Conservation (phyloP, 306 rosid species). For the Alnus glutinosa region DNA sequence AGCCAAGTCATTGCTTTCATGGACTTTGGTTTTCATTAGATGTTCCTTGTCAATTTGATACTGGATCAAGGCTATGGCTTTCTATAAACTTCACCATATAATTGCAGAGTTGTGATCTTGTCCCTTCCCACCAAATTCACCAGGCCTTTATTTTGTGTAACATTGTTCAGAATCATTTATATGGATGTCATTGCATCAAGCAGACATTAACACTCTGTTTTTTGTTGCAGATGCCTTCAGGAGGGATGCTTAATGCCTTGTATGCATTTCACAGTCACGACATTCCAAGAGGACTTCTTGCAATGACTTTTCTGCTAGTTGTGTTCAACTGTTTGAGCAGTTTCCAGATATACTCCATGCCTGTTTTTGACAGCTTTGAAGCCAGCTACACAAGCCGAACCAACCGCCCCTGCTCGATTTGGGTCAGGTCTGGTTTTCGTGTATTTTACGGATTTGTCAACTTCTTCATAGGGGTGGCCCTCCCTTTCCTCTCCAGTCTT, state of each 20-base stretch:
- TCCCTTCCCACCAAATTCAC: neutral
- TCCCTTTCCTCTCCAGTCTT: conserved; percentile 95
- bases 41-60: neutral
- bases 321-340: conserved; percentile 97
- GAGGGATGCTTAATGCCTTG: conserved; percentile 85
- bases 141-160: neutral
- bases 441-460: conserved; percentile 78
- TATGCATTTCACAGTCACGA: conserved; percentile 89
- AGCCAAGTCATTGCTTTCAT: neutral
- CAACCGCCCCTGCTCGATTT: conserved; percentile 90
- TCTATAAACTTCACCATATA: no score
- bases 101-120: no score
- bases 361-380: conserved; percentile 96
- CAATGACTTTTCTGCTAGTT: conserved; percentile 83
- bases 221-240: conserved; percentile 79
- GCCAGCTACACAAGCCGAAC: conserved; percentile 97
- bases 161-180: neutral
- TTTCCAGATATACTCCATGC: conserved; percentile 98
- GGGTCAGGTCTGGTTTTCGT: conserved; percentile 95
- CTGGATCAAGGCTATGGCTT: neutral
- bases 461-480: conserved; percentile 97
- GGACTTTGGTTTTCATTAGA: neutral
- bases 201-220: neutral
- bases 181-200: neutral
- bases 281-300: conserved; percentile 83